These are phyloP conservation scores for Paramecium sexaurelia DNA, from an alignment of 73 alveolate genomes.

Conservation along the genomic window DNA sequence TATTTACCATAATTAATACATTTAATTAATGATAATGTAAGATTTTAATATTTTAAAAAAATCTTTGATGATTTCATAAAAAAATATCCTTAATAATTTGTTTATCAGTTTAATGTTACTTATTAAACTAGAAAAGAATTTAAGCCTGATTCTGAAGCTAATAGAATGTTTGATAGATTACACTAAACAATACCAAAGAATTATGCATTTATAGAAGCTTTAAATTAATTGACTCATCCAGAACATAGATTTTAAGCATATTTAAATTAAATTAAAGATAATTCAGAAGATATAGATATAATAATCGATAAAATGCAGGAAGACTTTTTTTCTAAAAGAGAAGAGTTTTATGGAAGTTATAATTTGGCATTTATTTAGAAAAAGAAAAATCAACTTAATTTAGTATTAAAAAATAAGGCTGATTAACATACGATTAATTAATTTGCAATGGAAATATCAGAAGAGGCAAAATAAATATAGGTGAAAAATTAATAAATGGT, in stretches of 20 bases:
- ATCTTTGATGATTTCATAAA: constrained; percentile 31
- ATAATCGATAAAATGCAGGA: background rate
- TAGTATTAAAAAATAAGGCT: background rate
- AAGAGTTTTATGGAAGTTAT: background rate
- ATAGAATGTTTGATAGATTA: constrained; percentile 9
- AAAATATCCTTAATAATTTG: constrained; percentile 55
- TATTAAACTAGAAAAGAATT: constrained; percentile 19
- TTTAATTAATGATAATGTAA: constrained; percentile 1
- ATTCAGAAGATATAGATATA: constrained; percentile 69
- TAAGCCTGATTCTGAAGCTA: background rate
- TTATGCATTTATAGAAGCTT: constrained; percentile 87
- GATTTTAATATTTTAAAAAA: constrained; percentile 19
- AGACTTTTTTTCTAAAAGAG: background rate
- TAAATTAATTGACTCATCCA: constrained; percentile 94
- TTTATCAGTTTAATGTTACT: constrained; percentile 53
- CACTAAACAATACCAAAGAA: constrained; percentile 36
- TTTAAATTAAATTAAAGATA: constrained; percentile 82
- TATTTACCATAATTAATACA: constrained; percentile 64
- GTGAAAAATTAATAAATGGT: constrained; percentile 74
- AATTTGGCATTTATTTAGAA: background rate
- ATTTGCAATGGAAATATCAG: background rate
- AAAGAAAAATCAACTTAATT: background rate
- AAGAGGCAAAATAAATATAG: background rate
- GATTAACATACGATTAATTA: background rate
- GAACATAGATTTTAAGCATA: constrained; percentile 94